Base-by-base conservation (phyloP, 768 basidiomycete genomes). In the Lactarius quietus region DNA sequence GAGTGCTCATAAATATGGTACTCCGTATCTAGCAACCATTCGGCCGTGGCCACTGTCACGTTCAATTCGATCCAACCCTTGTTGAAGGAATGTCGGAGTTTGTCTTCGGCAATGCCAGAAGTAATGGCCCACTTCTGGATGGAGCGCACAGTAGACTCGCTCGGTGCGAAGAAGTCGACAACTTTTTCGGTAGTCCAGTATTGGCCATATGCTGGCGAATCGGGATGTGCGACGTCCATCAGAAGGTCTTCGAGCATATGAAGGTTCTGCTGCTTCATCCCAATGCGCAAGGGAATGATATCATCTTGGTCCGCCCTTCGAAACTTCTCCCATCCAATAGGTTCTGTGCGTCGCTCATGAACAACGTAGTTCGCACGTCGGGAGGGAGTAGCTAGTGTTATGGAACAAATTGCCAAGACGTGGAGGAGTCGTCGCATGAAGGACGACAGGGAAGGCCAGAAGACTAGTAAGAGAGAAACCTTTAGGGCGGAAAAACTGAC, bases 231-330 rank as follows among this genome's bases (percentile, higher is more conserved):
- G 18, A 82, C 77, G 4, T 78, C 72, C 63, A 78, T 72, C 33
- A 83, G 76, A 57, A 75, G 72, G 57, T 77, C 76, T 20, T 81
- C 79, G 20, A 83, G 65, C 35, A 72, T 62, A 59, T 78, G 70
- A 83, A n/a, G n/a, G n/a, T n/a, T n/a, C n/a, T n/a, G n/a, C n/a
- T n/a, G n/a, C n/a, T n/a, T n/a, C n/a, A n/a, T 76, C 0, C 80
- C 81, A 55, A 82, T 76, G 41, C 82, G 80, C 53, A 83, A 71
- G 20, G 81, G 82, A 29, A 82, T 66, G 4, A 74, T 63, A 20
- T 73, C 69, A 35, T 73, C 63, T 9, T 76, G 26, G 36, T 75
- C 67, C 23, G 76, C 73, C 12, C 72, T 75, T 28, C 74, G 73
- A 23, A 71, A 60, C 3, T 68, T 59, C 0, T 39, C 54, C 81